Base-by-base conservation (phyloP, 192 early-diverging fungal species). In the Dissophora globulifera region DNA sequence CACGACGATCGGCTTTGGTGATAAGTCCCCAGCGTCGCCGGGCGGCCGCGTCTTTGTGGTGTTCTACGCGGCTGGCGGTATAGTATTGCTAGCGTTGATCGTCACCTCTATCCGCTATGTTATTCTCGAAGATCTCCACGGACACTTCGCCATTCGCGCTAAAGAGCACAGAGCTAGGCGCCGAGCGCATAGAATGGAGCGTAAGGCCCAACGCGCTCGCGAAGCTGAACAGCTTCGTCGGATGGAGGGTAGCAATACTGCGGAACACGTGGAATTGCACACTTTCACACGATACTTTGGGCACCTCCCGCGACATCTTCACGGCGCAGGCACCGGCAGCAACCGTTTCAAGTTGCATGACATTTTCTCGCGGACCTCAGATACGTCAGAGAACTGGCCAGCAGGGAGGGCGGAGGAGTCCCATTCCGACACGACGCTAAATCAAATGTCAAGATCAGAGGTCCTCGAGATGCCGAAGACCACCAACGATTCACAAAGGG, bases 101-200 rank as follows among this genome's bases (percentile, higher is more conserved):
- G 50, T 75, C 17, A 75, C 58, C 42, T 46, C 71, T 2, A 75
- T 75, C 35, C 71, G 71, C n/a, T 75, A 75, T 60, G 71, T 75
- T 26, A 65, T 75, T 1, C n/a, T 75, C 45, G 71, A 75, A 20
- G 71, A 75, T 16, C 26, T 60, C 13, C 71, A 75, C 20, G 30
- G 62, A 25, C 41, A 62, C 22, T 75, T 60, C 20, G 47, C 60
- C 16, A 31, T 42, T 35, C 71, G 43, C 2, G 57, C 62, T 17
- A 65, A 59, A 23, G 56, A 58, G 19, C 62, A 62, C 31, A 65
- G 60, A 16, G 57, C 56, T 9, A 59, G 50, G 11, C 54, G 69
- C 10, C 42, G 58, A 6, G 69, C 58, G 5, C 22, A 55, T n/a
- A 62, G 69, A 26, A 30, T 30, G 17, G 51, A 72, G 17, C 45